Evolutionary conservation across 176 grass and related monocot species (phyloP).

Genomic region (Puya raimondii): DNA sequence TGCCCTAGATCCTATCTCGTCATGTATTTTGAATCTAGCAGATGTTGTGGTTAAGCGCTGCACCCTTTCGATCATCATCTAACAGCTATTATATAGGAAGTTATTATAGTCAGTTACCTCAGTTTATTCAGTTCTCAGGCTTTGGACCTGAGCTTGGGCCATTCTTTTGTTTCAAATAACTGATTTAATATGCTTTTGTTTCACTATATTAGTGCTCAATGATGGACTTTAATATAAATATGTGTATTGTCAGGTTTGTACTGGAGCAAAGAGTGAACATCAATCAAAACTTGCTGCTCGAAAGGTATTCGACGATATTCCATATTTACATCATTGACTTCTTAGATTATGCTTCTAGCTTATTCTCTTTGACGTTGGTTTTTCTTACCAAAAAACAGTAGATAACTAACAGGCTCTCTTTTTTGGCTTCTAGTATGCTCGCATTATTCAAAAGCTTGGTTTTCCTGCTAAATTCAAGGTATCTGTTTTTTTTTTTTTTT

Average conservation of each 20-base stretch:
- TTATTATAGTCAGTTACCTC: too few species aligned
- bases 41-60: too few species aligned
- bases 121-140: too few species aligned
- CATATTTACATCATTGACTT: not conserved
- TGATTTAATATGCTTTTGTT: not conserved
- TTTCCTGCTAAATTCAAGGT: slow-evolving; percentile 99
- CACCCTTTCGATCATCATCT: too few species aligned
- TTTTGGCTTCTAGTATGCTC: slow-evolving; percentile 71
- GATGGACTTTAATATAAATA: not conserved
- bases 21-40: too few species aligned
- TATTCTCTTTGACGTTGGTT: not conserved
- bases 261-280: slow-evolving; percentile 88
- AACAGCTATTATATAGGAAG: too few species aligned
- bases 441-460: slow-evolving; percentile 96
- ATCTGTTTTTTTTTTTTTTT: slow-evolving; percentile 17
- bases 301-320: slow-evolving; percentile 43
- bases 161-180: not conserved
- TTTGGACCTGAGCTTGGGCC: too few species aligned
- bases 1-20: too few species aligned
- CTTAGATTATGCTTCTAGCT: not conserved
- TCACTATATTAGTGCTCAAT: not conserved
- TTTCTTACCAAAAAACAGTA: not conserved
- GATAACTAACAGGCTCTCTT: slow-evolving; percentile 7
- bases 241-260: slow-evolving; percentile 54
- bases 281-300: slow-evolving; percentile 93